These are phyloP conservation scores for Globisporangium splendens DNA, from an alignment of 352 stramenopile genomes.

Conservation along the genomic window DNA sequence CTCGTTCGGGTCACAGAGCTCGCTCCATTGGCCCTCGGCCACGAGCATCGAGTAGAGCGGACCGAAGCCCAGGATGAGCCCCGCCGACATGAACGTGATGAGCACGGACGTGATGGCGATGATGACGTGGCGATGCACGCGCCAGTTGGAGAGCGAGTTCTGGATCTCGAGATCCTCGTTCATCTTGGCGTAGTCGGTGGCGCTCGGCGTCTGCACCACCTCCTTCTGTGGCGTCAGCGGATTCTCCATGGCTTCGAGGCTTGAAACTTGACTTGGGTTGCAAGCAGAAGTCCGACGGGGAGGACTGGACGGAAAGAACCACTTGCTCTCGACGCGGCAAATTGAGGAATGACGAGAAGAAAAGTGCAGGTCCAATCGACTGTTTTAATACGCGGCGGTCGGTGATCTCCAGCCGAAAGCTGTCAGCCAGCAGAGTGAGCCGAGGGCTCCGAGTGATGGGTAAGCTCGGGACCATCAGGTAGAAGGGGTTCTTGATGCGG, in stretches of 20 bases:
- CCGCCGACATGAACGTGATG: slow-evolving; percentile 31
- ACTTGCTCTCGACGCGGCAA: slow-evolving; percentile 9
- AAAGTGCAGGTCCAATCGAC: not conserved
- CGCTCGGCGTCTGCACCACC: slow-evolving; percentile 5
- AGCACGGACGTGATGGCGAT: slow-evolving; percentile 23
- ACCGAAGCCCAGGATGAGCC: slow-evolving; percentile 46
- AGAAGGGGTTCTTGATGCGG: too few relatives aligned
- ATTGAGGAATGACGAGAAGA: slow-evolving; percentile 1
- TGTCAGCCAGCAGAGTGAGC: too few relatives aligned
- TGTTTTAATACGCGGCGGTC: too few relatives aligned
- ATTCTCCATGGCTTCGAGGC: not conserved
- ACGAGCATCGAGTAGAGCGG: slow-evolving; percentile 49
- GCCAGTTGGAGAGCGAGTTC: slow-evolving; percentile 27
- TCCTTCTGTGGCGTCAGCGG: slow-evolving; percentile 9
- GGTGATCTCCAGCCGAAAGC: too few relatives aligned
- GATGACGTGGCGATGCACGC: slow-evolving; percentile 18
- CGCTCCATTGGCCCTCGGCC: slow-evolving; percentile 38
- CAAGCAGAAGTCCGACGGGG: not conserved
- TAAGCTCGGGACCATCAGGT: too few relatives aligned
- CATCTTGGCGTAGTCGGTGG: slow-evolving; percentile 12
- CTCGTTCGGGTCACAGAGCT: slow-evolving; percentile 26
- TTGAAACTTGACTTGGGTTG: not conserved
- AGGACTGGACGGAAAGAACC: not conserved
- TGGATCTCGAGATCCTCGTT: slow-evolving; percentile 19
- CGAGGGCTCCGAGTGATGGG: too few relatives aligned